Evolutionary conservation across 345 rosid species (phyloP), one percentile per base, ranked within the genome.

Genomic region (Gossypium longicalyx): DNA sequence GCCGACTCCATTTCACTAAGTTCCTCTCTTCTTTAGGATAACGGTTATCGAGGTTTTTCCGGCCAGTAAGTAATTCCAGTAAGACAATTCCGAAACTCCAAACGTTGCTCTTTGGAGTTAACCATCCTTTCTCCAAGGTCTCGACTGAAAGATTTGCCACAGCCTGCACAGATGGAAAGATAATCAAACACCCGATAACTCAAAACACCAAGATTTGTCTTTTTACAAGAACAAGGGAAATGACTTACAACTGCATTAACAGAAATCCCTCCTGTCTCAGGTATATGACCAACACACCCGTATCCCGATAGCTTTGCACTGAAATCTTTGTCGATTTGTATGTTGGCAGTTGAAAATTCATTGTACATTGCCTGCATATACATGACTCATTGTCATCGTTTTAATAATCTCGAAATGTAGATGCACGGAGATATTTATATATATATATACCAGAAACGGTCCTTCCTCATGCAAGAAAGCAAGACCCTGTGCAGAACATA

Each of bases 381-480:
- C 3, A 17, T 19, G 27, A 44, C 9, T 4, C 44, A 16, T 6
- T 22, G 15, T 27, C 23, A 27, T 29, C 12, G n/a, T 23, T 70
- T 75, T 34, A n/a, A 64, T 10, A 66, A 29, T 47, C 17, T 34
- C 22, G 19, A 75, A 71, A 74, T n/a, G 25, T 29, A 51, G 7
- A 52, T 57, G 60, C n/a, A 47, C 47, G 23, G 3, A 15, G 53
- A 29, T 58, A 2, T 17, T 56, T 58, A 34, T 5, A 34, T 17
- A 22, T 51, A 52, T 82, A 91, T 82, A 91, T 58, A 58, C 99
- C 98, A 91, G 99, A 83, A 95, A 93, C 27, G 99, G 99, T 22
- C 99, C 99, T 82, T 95, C 99, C 80, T 95, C 99, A 41, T 95
- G 99, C 84, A 95, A 89, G 86, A 91, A 95, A 45, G 96, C 77